Base-by-base conservation (phyloP, 495 filamentous ascomycete species). In the Geoglossum glabrum region DNA sequence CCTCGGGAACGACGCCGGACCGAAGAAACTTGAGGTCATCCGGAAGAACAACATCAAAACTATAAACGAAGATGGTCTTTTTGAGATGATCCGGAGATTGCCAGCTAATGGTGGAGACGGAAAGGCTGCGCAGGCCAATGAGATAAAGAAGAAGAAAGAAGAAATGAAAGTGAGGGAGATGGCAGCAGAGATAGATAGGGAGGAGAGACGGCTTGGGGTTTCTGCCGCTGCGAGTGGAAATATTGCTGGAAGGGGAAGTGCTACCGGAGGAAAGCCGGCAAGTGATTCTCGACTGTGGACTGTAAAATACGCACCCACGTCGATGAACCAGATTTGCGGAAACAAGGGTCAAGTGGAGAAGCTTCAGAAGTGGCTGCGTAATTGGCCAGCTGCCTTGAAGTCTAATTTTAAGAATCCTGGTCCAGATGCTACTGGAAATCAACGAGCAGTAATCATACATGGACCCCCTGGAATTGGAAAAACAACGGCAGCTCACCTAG, bases 381-480 rank as follows among this genome's bases (percentile, higher is more conserved):
- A 80, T 61, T 99, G 92, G 83, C 79, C 77, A 33, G 81, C 81
- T 61, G 79, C 78, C 54, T 79, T 81, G 23, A 86, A 85, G 64
- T 77, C 70, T 19, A 71, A 80, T 49, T 97, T 99, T 70, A 78
- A 83, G 64, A 81, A 80, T 62, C 74, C 77, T 58, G 92, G 92
- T 1, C 74, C 84, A 21, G 89, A 97, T 69, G 90, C 87, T 10
- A 81, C 74, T 60, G 90, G 88, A 25, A 69, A 70, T 0, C 84
- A 80, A 64, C 82, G 93, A 55, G 85, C 89, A 7, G 81, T 94
- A 63, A 94, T 95, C 65, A 84, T 99, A 61, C 84, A 93, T 61
- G 92, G 92, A 0, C 90, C 92, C 36, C 93, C 92, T 36, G 92
- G 92, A 13, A 94, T 99, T 67, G 92, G 92, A 60, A 99, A 99